Evolutionary conservation across 345 rosid species (phyloP), one percentile per base, ranked within the genome.

Genomic region (Salix purpurea): DNA sequence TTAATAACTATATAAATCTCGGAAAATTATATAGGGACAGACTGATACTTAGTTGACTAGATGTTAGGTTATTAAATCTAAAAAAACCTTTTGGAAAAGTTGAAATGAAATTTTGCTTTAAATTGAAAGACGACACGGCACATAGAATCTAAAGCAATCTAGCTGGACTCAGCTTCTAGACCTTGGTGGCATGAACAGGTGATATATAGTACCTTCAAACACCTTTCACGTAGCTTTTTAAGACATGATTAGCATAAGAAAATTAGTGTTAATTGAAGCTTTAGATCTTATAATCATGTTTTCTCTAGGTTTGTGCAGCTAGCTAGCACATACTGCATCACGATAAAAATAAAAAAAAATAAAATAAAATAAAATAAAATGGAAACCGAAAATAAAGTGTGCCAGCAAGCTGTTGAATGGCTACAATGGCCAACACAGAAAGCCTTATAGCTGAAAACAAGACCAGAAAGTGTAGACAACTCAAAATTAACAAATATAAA

Each of bases 111-210:
- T 79, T 76, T 85, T 71, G 58, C 67, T 77, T 77, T 82, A 32
- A 44, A 79, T 78, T 16, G 9, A 61, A 74, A 75, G 58, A 48
- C 18, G 73, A 23, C 1, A 26, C 6, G 79, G 24, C 64, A 54
- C 1, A 52, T 39, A 71, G 80, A 83, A 83, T 81, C 86, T 79
- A 87, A 79, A 72, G 83, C 70, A 79, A 67, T 87, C 70, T 81
- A 83, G 85, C 79, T 79, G 87, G 83, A 83, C 72, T 77, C 78
- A 74, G 77, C 60, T 70, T 70, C 69, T 13, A 67, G 76, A 66
- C 76, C 60, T 61, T 74, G 68, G 84, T 86, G 87, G 83, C 76
- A 77, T 73, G 77, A 78, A 80, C 82, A 79, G 82, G 80, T 79
- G 84, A 79, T 62, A 78, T 40, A 76, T 68, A 77, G 70, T 77